Evolutionary conservation across 2,329 filamentous ascomycete genomes (phyloP), one percentile per base, ranked within the genome.

Genomic region (Stachybotrys elegans): DNA sequence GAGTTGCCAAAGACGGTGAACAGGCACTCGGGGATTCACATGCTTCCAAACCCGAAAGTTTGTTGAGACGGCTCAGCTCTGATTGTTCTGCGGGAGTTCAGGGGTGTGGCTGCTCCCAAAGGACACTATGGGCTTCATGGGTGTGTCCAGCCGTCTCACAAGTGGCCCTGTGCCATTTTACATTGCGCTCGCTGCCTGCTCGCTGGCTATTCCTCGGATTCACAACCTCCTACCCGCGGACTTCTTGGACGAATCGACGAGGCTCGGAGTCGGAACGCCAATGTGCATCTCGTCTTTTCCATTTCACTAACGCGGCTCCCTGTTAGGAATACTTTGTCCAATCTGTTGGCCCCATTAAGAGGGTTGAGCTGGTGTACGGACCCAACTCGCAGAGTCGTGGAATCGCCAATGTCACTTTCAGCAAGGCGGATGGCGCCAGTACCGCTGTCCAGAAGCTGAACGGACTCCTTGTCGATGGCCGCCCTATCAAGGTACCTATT

Each of bases 241-340:
- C 19, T 34, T 7, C n/a, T 16, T 34, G 31, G 31, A 34, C 31
- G 8, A 9, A 60, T 53, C 56, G 53, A 58, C 55, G 55, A 60
- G 53, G 49, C 54, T 57, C 56, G 56, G 53, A 52, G 52, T 54
- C 53, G 55, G 52, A 61, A 53, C 53, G 55, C 53, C 54, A 48
- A 51, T 51, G 44, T 43, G 51, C 53, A 53, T 50, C 44, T 45
- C 48, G 54, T 51, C 50, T 55, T 59, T 54, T 55, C 56, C 67
- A 65, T 70, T 74, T 60, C 38, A 87, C 86, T 89, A 81, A 89
- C 83, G 69, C 72, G 65, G 62, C 68, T 73, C 68, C 69, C 67
- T 69, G 69, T 72, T 89, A 98, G 93, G 93, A 98, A 73, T 98
- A 97, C 71, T 97, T 98, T 68, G 72, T 77, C 61, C 85, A 88